Evolutionary conservation across 208 protist genomes (phyloP), one percentile per base, ranked within the genome.

Genomic region (Leishmania braziliensis): DNA sequence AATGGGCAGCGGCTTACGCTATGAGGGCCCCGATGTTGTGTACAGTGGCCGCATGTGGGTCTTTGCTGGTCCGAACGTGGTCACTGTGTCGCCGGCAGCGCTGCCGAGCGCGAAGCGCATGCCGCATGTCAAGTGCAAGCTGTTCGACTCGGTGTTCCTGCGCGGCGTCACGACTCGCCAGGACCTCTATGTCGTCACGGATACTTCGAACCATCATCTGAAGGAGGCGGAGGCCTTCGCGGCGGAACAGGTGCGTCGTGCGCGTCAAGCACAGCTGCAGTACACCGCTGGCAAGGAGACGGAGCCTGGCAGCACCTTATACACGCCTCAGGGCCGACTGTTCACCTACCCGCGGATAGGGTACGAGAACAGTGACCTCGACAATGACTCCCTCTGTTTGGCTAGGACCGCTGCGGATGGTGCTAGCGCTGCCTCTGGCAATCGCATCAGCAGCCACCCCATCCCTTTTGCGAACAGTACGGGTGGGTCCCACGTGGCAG

Each of bases 21-120:
- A 95, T 71, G 91, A 91, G 51, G 93, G 93, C 33, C 84, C 88
- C 33, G 93, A 97, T 76, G 78, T 97, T 23, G 78, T 89, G 43
- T 93, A 91, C 79, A 82, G 87, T 43, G 87, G 77, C 65, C 90
- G 90, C 71, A 91, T 96, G 89, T 95, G 91, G 89, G 73, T 90
- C 36, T 95, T 97, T 77, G 90, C 91, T 39, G 84, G 83, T 16
- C 91, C 91, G 18, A 93, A 95, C 81, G 80, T 89, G 29, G 87
- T 97, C 23, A 93, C 88, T 9, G 78, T 95, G 48, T 84, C 86
- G 46, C 73, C 65, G 4, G 36, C 85, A 1, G 85, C 85, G 14
- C 73, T 77, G 16, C 62, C 66, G 0, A 71, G 50, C 14, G 36
- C 75, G 16, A 69, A 26, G 53, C 63, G 81, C 74, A 80, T 81